Evolutionary conservation across 129 eudicot species (phyloP).

Genomic region (Tagetes patula): DNA sequence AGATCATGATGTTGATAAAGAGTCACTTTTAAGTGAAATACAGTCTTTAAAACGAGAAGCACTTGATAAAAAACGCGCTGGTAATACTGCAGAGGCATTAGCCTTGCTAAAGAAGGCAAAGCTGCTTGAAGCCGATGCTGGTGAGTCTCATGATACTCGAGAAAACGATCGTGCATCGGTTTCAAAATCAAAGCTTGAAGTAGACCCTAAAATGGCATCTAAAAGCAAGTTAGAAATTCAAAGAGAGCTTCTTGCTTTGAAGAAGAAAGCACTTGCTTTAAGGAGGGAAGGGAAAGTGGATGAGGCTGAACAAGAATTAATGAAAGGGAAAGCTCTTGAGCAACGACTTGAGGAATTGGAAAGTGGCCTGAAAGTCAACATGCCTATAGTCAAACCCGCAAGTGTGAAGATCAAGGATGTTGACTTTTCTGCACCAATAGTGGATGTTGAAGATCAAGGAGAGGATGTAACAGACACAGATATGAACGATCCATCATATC

Average conservation of each 20-base stretch:
- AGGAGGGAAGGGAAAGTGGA: constrained; percentile 77
- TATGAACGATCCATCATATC: constrained; percentile 79
- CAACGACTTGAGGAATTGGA: constrained; percentile 81
- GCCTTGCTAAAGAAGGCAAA: constrained; percentile 67
- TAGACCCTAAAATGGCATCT: constrained; percentile 34
- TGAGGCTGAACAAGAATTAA: constrained; percentile 82
- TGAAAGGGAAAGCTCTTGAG: constrained; percentile 80
- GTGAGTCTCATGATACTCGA: constrained; percentile 29
- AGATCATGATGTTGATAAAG: constrained; percentile 47
- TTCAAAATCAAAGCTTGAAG: constrained; percentile 17
- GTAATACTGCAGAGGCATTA: constrained; percentile 66
- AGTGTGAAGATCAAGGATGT: constrained; percentile 21
- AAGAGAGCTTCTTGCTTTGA: constrained; percentile 75
- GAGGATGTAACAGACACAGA: constrained; percentile 86
- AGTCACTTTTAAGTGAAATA: constrained; percentile 47
- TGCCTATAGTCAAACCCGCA: constrained; percentile 28
- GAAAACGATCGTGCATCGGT: constrained; percentile 21
- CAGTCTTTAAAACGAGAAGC: constrained; percentile 72
- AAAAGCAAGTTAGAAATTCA: constrained; percentile 70
- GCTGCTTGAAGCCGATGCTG: constrained; percentile 53
- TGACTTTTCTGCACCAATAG: constrained; percentile 27
- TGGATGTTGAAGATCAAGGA: constrained; percentile 44
- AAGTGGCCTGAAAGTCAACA: constrained; percentile 34
- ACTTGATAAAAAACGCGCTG: constrained; percentile 59
- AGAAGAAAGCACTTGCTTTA: constrained; percentile 82